Conservation (phyloP, 2,329 filamentous ascomycete species). For the Penicillium sumatraense region DNA sequence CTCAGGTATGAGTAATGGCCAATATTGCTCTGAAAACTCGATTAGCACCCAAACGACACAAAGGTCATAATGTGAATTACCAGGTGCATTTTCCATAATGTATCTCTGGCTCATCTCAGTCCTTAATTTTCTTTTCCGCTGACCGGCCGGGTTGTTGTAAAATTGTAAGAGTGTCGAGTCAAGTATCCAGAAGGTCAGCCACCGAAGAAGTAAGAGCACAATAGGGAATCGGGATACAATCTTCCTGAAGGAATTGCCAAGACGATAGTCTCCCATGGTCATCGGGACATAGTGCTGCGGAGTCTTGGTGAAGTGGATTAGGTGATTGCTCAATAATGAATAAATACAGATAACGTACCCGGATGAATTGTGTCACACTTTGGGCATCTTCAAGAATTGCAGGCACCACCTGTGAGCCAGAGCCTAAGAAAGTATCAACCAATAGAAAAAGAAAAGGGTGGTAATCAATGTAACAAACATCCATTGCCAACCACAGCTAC, state of each 20-base stretch:
- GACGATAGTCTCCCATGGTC: constrained; percentile 8
- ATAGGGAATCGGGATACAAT: not conserved
- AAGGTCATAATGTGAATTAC: not conserved
- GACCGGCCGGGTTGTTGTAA: constrained; percentile 3
- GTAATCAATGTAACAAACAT: constrained; percentile 9
- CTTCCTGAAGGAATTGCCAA: not conserved
- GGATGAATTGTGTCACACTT: constrained; percentile 9
- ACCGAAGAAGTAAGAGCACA: constrained; percentile 1
- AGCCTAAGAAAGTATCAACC: constrained; percentile 1
- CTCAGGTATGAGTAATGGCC: constrained; percentile 7
- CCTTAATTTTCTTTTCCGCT: not conserved
- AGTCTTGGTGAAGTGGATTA: constrained; percentile 1
- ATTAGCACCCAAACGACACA: not conserved
- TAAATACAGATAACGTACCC: constrained; percentile 3
- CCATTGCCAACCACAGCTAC: constrained; percentile 10
- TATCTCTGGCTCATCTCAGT: constrained; percentile 6
- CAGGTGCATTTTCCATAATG: constrained; percentile 3
- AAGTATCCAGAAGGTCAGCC: constrained; percentile 8
- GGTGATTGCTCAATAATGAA: not conserved
- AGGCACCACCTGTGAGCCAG: constrained; percentile 11
- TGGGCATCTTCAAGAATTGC: constrained; percentile 7
- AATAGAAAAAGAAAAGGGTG: not conserved
- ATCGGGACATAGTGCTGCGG: constrained; percentile 12
- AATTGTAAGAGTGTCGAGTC: constrained; percentile 7
- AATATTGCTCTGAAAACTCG: constrained; percentile 2